phyloP scores from a whole-genome alignment of 805 yeast genomes.

The Trichomonascus vanleenenianus region DNA sequence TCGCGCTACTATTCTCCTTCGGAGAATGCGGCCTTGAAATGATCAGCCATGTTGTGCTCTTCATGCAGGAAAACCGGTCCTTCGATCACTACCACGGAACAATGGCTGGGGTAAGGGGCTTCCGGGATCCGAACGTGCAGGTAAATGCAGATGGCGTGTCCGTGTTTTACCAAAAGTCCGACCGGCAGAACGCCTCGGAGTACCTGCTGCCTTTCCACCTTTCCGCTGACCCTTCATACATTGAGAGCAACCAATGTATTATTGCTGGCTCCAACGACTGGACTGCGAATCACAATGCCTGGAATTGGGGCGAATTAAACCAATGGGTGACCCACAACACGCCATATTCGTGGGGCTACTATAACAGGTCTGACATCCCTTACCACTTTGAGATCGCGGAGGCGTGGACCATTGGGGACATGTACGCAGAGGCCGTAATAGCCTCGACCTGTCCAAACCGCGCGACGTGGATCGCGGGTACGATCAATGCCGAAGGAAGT shows the following conservation, averaged over 20 bases:
- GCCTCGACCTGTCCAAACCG: conserved; percentile 23
- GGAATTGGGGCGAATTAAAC: conserved; percentile 20
- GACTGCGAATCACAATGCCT: conserved; percentile 20
- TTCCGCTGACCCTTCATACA: conserved; percentile 14
- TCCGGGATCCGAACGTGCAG: conserved; percentile 22
- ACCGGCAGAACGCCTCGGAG: conserved; percentile 6
- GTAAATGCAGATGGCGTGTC: conserved; percentile 6
- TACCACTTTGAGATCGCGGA: conserved; percentile 21
- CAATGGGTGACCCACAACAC: conserved; percentile 22
- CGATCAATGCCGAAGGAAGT: conserved; percentile 17
- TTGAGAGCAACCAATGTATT: conserved; percentile 19
- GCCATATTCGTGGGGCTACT: conserved; percentile 20
- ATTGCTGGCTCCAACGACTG: conserved; percentile 23
- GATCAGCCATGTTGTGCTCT: conserved; percentile 18
- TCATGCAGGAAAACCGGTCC: conserved; percentile 26
- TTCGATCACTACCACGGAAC: conserved; percentile 23
- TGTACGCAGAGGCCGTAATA: conserved; percentile 22
- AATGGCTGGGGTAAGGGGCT: conserved; percentile 24
- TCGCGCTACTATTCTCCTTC: too few species aligned
- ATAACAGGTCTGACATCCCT: conserved; percentile 19
- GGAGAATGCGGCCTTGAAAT: too few species aligned
- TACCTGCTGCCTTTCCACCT: conserved; percentile 21
- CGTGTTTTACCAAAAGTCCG: conserved; percentile 18
- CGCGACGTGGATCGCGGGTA: conserved; percentile 22
- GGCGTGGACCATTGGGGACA: conserved; percentile 22